Percentiles rank a stretch among this genome's conserved stretches.
Conservation (phyloP, 2,329 filamentous ascomycete species). For the Lachnellula suecica region DNA sequence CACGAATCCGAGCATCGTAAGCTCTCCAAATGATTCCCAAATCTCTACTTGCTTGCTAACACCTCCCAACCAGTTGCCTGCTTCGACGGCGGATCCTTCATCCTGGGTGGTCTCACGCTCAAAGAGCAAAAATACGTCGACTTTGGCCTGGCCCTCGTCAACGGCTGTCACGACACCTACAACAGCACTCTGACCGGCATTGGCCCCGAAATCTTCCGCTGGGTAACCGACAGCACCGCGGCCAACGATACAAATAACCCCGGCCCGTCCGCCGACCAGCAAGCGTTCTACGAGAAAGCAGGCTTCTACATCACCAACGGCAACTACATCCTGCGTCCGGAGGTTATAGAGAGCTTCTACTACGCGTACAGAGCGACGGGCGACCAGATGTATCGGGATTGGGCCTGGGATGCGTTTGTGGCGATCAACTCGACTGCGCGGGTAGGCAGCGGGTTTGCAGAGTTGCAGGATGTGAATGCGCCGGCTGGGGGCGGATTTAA, state of each 20-base stretch:
- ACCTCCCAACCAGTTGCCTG: constrained; percentile 64
- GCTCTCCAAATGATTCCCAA: background rate
- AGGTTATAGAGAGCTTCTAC: constrained; percentile 83
- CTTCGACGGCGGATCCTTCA: constrained; percentile 83
- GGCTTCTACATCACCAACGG: constrained; percentile 70
- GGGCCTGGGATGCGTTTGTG: constrained; percentile 78
- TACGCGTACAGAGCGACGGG: constrained; percentile 83
- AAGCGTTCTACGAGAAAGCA: constrained; percentile 60
- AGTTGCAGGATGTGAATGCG: constrained; percentile 65
- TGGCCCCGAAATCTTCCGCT: constrained; percentile 71
- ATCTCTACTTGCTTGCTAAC: constrained; percentile 3
- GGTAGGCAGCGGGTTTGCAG: constrained; percentile 65
- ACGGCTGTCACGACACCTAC: constrained; percentile 76
- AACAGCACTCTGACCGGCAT: constrained; percentile 66
- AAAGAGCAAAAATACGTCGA: constrained; percentile 64
- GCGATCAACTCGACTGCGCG: constrained; percentile 64
- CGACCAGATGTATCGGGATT: constrained; percentile 74
- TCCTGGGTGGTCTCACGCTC: constrained; percentile 75
- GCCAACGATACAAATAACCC: constrained; percentile 40
- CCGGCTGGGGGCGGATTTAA: constrained; percentile 57
- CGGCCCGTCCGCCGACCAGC: constrained; percentile 41
- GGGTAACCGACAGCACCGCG: constrained; percentile 48
- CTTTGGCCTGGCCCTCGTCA: constrained; percentile 71
- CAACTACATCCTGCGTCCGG: constrained; percentile 71
- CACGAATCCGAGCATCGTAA: constrained; percentile 45